Conservation (phyloP, 2,329 filamentous ascomycete genomes). For the Fusarium sororula region DNA sequence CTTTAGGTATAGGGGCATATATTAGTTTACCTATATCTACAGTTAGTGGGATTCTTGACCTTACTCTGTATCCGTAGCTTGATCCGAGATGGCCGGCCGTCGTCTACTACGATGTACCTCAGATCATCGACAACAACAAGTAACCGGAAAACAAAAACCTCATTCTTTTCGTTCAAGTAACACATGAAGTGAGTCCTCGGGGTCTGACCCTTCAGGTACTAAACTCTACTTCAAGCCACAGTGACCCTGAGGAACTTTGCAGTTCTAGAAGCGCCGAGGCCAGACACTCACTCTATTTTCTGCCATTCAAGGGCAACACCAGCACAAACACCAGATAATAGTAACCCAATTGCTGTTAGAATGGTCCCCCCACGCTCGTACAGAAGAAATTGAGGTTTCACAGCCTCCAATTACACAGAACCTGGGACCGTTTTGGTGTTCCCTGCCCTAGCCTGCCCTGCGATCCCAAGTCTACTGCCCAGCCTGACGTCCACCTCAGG, state of each 20-base stretch:
- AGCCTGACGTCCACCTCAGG: neutral
- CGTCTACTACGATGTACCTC: neutral
- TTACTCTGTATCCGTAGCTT: neutral
- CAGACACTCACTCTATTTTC: neutral
- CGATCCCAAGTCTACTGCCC: neutral
- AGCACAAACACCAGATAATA: neutral
- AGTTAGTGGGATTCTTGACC: conserved; percentile 1
- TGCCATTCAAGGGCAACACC: conserved; percentile 5
- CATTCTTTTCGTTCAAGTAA: neutral
- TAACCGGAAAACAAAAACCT: neutral
- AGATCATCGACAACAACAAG: neutral
- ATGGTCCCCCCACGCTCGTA: neutral
- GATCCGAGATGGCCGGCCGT: neutral
- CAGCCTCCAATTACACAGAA: neutral
- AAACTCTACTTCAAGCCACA: conserved; percentile 34
- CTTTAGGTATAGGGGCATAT: too few species aligned
- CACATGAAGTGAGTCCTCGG: neutral
- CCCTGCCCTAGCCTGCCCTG: neutral
- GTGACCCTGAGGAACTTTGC: conserved; percentile 20
- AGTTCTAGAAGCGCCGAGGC: conserved; percentile 31
- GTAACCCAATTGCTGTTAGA: neutral
- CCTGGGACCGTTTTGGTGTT: conserved; percentile 11
- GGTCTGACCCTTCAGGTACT: conserved; percentile 23
- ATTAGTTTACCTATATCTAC: too few species aligned
- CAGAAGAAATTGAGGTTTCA: conserved; percentile 10